phyloP scores from a whole-genome alignment of 2,329 filamentous ascomycete species.

The Apiospora pterosperma region DNA sequence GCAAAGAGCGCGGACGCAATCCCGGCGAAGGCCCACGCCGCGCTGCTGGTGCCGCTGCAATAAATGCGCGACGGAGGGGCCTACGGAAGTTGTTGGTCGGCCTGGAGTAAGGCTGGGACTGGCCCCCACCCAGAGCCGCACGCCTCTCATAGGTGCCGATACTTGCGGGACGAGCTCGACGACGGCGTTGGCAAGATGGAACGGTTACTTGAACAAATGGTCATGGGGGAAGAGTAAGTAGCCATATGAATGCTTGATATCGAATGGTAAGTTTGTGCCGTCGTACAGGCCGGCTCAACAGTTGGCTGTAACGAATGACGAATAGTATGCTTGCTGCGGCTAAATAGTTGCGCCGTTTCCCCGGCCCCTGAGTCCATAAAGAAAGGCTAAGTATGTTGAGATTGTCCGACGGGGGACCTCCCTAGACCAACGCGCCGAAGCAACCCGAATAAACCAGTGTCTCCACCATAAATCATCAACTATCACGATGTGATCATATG shows the following conservation, averaged over 20 bases:
- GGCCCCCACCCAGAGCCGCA: background rate
- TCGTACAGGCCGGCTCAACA: no score
- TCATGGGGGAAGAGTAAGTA: background rate
- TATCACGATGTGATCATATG: background rate
- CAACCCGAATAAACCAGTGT: background rate
- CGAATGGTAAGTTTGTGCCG: no score
- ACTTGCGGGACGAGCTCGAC: background rate
- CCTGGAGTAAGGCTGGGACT: background rate
- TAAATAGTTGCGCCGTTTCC: no score
- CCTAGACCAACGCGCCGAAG: background rate
- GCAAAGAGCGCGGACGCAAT: no score
- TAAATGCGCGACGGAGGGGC: background rate
- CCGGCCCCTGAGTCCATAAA: no score
- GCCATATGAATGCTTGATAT: background rate
- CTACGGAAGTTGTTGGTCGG: background rate
- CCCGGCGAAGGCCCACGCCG: background rate
- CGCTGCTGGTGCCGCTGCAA: background rate
- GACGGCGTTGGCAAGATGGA: background rate
- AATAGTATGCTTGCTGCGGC: no score
- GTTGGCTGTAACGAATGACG: no score
- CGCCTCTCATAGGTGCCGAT: background rate
- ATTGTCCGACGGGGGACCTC: background rate
- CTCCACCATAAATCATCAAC: background rate
- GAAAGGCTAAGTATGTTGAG: no score
- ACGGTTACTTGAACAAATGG: background rate